Percentiles rank a stretch among this genome's conserved stretches.
Evolutionary conservation across 352 stramenopile genomes (phyloP).

Genomic region (Phytophthora foliorum): DNA sequence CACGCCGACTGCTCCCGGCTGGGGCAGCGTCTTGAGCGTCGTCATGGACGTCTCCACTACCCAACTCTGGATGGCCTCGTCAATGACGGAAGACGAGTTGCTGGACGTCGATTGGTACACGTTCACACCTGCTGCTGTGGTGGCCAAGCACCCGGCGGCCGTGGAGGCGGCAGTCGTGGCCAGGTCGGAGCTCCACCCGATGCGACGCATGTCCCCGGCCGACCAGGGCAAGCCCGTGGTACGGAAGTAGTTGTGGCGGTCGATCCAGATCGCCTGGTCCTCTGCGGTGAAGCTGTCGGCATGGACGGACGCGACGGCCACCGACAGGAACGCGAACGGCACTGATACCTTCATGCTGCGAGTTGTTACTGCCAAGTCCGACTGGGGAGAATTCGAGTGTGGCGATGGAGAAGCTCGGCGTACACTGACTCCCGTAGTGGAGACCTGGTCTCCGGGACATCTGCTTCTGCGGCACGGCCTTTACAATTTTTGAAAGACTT

Average conservation of each 20-base stretch:
- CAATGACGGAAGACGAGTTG: slow-evolving; percentile 46
- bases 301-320: slow-evolving; percentile 1
- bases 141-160: slow-evolving; percentile 50
- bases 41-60: slow-evolving; percentile 61
- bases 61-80: slow-evolving; percentile 70
- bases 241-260: slow-evolving; percentile 85
- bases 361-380: slow-evolving; percentile 3
- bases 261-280: slow-evolving; percentile 74
- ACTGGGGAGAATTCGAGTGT: slow-evolving; percentile 24
- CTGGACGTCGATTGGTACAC: slow-evolving; percentile 47
- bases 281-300: slow-evolving; percentile 37
- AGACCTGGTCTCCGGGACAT: slow-evolving; percentile 26
- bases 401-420: slow-evolving; percentile 20
- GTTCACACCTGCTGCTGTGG: slow-evolving; percentile 54
- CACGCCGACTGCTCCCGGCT: slow-evolving; percentile 54
- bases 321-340: slow-evolving; percentile 19
- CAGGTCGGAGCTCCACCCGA: slow-evolving; percentile 68
- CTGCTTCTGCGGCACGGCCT: slow-evolving; percentile 18
- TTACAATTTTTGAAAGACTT: neutral
- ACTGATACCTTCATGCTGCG: slow-evolving; percentile 27
- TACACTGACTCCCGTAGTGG: slow-evolving; percentile 23
- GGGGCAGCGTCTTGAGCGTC: slow-evolving; percentile 52
- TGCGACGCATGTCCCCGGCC: slow-evolving; percentile 69
- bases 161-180: slow-evolving; percentile 49
- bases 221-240: slow-evolving; percentile 74